Evolutionary conservation across 495 filamentous ascomycete species (phyloP).

Genomic region (Penicillium subrubescens): DNA sequence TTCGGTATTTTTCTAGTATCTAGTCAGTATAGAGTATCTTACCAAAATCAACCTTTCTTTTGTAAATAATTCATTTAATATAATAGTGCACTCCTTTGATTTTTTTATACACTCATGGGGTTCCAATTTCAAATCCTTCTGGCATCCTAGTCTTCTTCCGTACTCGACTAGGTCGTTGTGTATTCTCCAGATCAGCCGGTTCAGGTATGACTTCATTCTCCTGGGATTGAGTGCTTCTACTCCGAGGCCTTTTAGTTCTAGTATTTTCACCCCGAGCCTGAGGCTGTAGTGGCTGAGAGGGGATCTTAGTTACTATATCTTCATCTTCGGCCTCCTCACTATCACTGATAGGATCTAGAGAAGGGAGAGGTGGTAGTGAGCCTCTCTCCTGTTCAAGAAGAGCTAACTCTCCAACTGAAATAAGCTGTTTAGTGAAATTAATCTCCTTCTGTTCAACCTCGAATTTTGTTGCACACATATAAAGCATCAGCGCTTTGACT

Average conservation of each 20-base stretch:
- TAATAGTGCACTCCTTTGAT: too few relatives aligned
- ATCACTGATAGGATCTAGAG: conserved; percentile 12
- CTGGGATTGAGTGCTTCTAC: neutral
- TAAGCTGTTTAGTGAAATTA: conserved; percentile 4
- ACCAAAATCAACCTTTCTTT: too few relatives aligned
- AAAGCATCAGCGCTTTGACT: conserved; percentile 6
- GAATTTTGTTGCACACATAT: neutral
- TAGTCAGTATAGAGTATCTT: too few relatives aligned
- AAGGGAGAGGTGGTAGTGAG: neutral
- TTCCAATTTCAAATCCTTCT: too few relatives aligned
- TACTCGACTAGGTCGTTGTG: neutral
- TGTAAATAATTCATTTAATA: too few relatives aligned
- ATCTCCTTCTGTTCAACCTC: conserved; percentile 5
- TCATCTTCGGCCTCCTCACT: conserved; percentile 5
- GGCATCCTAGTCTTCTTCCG: too few relatives aligned
- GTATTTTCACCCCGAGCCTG: neutral
- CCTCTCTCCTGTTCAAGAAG: neutral
- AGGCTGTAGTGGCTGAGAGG: conserved; percentile 2
- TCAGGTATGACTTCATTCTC: neutral
- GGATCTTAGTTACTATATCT: conserved; percentile 1
- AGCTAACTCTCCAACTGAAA: conserved; percentile 1
- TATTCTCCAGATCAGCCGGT: neutral
- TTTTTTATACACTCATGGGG: too few relatives aligned
- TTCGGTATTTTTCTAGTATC: too few relatives aligned
- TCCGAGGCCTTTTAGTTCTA: neutral